These are phyloP conservation scores for Cyanidiococcus yangmingshanensis DNA, from an alignment of 23 red algal genomes.

Conservation along the genomic window DNA sequence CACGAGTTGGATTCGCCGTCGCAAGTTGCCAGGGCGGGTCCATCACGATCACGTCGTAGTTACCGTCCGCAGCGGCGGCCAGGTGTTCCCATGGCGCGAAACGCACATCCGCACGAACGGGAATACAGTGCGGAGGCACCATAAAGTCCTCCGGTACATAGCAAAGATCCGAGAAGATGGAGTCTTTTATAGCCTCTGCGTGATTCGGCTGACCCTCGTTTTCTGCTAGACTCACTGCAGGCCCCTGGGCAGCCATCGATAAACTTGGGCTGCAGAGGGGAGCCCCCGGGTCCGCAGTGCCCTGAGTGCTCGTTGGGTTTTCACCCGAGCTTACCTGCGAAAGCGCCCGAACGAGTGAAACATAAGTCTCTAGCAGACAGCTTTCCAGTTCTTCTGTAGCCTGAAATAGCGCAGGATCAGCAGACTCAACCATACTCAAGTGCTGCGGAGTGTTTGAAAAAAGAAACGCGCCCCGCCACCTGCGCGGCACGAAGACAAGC, in stretches of 20 bases:
- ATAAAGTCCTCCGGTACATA: conserved; percentile 27
- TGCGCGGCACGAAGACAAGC: too few relatives aligned
- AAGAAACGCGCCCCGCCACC: too few relatives aligned
- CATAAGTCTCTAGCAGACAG: neutral
- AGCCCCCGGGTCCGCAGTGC: neutral
- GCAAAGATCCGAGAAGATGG: neutral
- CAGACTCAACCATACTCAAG: neutral
- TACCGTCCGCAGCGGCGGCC: neutral
- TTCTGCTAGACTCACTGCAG: neutral
- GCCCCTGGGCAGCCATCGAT: neutral
- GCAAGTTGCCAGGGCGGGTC: conserved; percentile 35
- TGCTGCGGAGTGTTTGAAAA: too few relatives aligned
- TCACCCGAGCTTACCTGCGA: neutral
- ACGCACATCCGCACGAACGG: conserved; percentile 27
- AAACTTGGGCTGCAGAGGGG: too few relatives aligned
- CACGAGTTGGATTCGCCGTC: conserved; percentile 26
- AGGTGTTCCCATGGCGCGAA: conserved; percentile 24
- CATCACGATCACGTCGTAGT: conserved; percentile 36
- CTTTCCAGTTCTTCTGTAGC: neutral
- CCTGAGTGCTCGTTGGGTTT: neutral
- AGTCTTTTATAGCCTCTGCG: neutral
- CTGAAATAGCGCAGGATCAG: neutral
- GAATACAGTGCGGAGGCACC: conserved; percentile 29
- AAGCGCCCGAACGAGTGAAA: neutral
- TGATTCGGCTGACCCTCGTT: neutral